Percentiles rank a stretch among this genome's conserved stretches.
Conservation (phyloP, 495 filamentous ascomycete species). For the Pseudevernia furfuracea region DNA sequence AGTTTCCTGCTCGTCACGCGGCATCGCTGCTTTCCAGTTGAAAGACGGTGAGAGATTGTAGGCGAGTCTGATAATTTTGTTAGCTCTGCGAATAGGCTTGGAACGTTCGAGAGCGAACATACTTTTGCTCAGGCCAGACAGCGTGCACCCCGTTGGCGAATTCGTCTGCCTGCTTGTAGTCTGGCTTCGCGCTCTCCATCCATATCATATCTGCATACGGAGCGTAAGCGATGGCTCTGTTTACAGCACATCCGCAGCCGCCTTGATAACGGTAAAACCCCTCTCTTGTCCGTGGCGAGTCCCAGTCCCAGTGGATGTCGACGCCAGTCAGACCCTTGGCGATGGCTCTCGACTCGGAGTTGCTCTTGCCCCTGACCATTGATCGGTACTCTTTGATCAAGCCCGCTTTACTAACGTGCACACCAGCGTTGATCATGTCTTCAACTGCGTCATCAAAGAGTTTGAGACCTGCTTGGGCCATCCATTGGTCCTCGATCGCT, state of each 20-base stretch:
- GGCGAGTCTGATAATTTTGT: conserved; percentile 52
- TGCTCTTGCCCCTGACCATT: conserved; percentile 72
- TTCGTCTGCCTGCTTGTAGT: conserved; percentile 85
- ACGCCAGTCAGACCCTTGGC: conserved; percentile 73
- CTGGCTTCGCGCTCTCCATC: conserved; percentile 98
- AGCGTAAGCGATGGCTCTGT: conserved; percentile 84
- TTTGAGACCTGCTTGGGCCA: conserved; percentile 73
- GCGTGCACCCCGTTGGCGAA: conserved; percentile 92
- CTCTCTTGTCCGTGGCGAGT: conserved; percentile 79
- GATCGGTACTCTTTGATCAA: conserved; percentile 58
- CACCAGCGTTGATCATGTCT: conserved; percentile 65
- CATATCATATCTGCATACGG: conserved; percentile 94
- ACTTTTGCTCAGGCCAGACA: conserved; percentile 95
- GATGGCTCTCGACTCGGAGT: conserved; percentile 71
- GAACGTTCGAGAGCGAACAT: conserved; percentile 30
- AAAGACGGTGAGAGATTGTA: conserved; percentile 98
- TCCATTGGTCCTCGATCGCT: conserved; percentile 88
- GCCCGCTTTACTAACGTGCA: conserved; percentile 56
- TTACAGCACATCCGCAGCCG: conserved; percentile 85
- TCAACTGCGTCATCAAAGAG: conserved; percentile 84
- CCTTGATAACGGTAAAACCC: conserved; percentile 90
- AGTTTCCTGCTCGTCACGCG: conserved; percentile 85
- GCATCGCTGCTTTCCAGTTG: conserved; percentile 99
- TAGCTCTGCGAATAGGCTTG: not conserved
- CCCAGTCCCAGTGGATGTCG: conserved; percentile 91